Base-by-base conservation (phyloP, 2,329 filamentous ascomycete species). In the Myrmaecium sp. region DNA sequence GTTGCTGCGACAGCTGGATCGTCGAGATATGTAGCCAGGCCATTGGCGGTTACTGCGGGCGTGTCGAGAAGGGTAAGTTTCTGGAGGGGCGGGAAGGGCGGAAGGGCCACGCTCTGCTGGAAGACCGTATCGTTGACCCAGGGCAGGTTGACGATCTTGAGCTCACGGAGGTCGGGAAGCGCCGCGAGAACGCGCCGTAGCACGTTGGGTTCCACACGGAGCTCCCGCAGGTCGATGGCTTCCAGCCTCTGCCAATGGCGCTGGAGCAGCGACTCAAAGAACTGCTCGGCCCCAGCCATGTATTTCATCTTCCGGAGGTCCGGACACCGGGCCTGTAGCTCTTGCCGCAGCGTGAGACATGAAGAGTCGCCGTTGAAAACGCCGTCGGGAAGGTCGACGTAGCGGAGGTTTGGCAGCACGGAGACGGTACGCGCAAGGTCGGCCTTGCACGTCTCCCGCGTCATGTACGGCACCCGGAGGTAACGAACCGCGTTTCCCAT, bases 381-480 rank as follows among this genome's bases (percentile, higher is more conserved):
- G 26, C 82, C 84, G 37, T 89, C 78, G 4, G 86, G 86, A 5
- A 95, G 64, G 51, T 95, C 86, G 37, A 93, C 75, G 49, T 89
- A 94, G 47, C 70, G 75, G 23, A 95, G 60, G 43, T 86, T 83
- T 16, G 82, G 80, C 22, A 86, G 64, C 14, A 84, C 78, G 19
- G 82, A 81, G 25, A 94, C 76, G 14, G 79, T 81, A 26, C 83
- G 72, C 6, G 86, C 84, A 25, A 94, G 66, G 35, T 86, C 79
- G 28, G 78, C 67, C 47, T 89, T 82, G 47, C 69, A 78, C 2
- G 79, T 79, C 56, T 94, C 82, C 31, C 86, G 73, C 28, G 86
- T 75, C 86, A 94, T 94, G 52, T 93, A 94, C 5, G 86, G 82
- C 32, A 82, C 73, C 58, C 93, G 92, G 42, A 95, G 62, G 40